phyloP scores from a whole-genome alignment of 352 stramenopile species.

The Globisporangium echinulatum region DNA sequence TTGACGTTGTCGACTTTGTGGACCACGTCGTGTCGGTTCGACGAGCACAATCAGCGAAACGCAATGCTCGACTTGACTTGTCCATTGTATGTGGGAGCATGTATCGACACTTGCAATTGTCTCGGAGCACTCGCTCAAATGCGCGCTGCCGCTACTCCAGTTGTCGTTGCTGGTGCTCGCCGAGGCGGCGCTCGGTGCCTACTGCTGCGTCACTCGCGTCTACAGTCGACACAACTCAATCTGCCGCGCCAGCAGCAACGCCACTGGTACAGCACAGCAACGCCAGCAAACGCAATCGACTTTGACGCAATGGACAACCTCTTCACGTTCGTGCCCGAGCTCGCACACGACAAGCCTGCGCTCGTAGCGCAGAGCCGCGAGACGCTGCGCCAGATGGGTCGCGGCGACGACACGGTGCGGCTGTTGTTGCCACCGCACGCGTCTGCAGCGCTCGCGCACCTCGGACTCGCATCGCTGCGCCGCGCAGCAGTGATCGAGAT shows the following conservation, averaged over 20 bases:
- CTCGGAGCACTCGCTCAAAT: too few relatives aligned
- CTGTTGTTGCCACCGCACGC: slow-evolving; percentile 25
- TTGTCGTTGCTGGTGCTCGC: neutral
- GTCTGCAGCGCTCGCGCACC: slow-evolving; percentile 11
- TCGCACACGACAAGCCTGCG: slow-evolving; percentile 25
- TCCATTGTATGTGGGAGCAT: too few relatives aligned
- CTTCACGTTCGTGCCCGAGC: slow-evolving; percentile 51
- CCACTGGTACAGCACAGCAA: neutral
- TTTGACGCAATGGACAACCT: slow-evolving; percentile 17
- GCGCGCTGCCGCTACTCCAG: neutral
- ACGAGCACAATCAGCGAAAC: too few relatives aligned
- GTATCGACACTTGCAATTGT: too few relatives aligned
- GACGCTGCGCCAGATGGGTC: slow-evolving; percentile 33
- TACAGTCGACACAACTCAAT: neutral
- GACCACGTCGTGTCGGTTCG: too few relatives aligned
- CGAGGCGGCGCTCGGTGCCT: neutral
- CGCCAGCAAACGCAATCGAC: neutral
- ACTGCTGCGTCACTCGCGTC: too few relatives aligned
- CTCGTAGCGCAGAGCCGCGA: slow-evolving; percentile 36
- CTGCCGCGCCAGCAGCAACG: neutral
- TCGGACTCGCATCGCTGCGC: slow-evolving; percentile 18
- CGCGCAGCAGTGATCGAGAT: slow-evolving; percentile 64
- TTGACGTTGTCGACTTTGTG: too few relatives aligned
- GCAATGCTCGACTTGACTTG: too few relatives aligned
- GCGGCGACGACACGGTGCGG: slow-evolving; percentile 26